phyloP scores from a whole-genome alignment of 208 protist genomes.

The Acanthamoeba castellanii region DNA sequence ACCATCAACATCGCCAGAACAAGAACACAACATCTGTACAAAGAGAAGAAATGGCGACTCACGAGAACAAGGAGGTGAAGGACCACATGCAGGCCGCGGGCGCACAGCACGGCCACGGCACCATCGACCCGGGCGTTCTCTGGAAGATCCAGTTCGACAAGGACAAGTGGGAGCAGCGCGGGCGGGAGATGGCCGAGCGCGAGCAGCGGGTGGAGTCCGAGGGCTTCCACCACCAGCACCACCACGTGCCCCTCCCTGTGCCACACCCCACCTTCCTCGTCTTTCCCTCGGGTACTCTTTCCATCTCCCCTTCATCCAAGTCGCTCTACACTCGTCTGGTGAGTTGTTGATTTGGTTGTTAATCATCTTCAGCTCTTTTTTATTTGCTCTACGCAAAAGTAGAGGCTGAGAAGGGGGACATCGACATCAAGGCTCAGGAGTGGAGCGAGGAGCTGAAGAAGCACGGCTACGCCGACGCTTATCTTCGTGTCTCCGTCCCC shows the following conservation, averaged over 20 bases:
- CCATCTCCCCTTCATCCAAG: not conserved
- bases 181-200: constrained; percentile 5
- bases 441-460: not conserved
- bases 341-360: no score
- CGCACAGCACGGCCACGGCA: not conserved
- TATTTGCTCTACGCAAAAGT: not conserved
- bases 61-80: not conserved
- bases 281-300: not conserved
- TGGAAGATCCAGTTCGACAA: constrained; percentile 42
- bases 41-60: not conserved
- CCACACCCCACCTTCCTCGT: constrained; percentile 16
- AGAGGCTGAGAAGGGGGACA: not conserved
- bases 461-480: not conserved
- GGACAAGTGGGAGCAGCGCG: not conserved
- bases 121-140: not conserved
- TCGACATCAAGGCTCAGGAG: not conserved
- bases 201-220: not conserved
- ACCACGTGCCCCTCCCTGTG: constrained; percentile 11
- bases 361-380: no score
- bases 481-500: constrained; percentile 27
- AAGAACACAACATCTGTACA: not conserved
- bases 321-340: not conserved
- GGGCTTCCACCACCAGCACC: not conserved
- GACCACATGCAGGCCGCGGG: constrained; percentile 22
- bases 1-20: no score